phyloP scores from a whole-genome alignment of 192 early-diverging fungal species.

The Spizellomyces punctatus region DNA sequence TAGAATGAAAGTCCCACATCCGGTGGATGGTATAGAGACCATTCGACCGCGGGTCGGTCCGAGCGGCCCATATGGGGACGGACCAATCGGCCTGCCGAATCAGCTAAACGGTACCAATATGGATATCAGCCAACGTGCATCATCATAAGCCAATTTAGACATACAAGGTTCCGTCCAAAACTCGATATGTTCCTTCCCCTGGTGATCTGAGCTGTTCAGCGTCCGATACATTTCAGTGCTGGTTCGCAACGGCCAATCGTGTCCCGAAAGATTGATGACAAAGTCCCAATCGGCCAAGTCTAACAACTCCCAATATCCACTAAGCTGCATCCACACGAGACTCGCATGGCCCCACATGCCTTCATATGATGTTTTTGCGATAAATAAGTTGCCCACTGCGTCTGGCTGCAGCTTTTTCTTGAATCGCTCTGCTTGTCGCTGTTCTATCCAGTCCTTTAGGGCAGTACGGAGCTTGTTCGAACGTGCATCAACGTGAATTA shows the following conservation, averaged over 20 bases:
- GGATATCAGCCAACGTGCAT: background rate
- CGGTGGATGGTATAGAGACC: slow-evolving; percentile 18
- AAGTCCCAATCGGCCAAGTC: slow-evolving; percentile 60
- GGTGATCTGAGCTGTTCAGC: slow-evolving; percentile 16
- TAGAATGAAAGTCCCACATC: slow-evolving; percentile 38
- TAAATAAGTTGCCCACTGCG: slow-evolving; percentile 33
- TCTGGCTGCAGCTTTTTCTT: background rate
- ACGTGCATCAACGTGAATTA: slow-evolving; percentile 48
- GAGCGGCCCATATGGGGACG: slow-evolving; percentile 34
- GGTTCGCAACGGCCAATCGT: slow-evolving; percentile 48
- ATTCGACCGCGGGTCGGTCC: slow-evolving; percentile 16
- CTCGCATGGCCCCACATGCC: slow-evolving; percentile 51
- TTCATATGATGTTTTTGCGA: slow-evolving; percentile 34
- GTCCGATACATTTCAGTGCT: slow-evolving; percentile 39
- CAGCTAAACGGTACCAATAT: slow-evolving; percentile 18
- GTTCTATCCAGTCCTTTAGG: slow-evolving; percentile 26
- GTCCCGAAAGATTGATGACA: slow-evolving; percentile 47
- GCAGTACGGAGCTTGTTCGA: slow-evolving; percentile 6
- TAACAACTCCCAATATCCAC: slow-evolving; percentile 50
- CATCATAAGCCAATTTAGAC: background rate
- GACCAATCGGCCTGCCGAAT: slow-evolving; percentile 35
- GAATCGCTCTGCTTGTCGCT: slow-evolving; percentile 10
- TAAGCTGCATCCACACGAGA: slow-evolving; percentile 48
- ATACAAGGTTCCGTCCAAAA: slow-evolving; percentile 44
- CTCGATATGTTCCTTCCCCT: slow-evolving; percentile 40